Base-by-base conservation (phyloP, 2,329 filamentous ascomycete species). In the Decorospora gaudefroyi region DNA sequence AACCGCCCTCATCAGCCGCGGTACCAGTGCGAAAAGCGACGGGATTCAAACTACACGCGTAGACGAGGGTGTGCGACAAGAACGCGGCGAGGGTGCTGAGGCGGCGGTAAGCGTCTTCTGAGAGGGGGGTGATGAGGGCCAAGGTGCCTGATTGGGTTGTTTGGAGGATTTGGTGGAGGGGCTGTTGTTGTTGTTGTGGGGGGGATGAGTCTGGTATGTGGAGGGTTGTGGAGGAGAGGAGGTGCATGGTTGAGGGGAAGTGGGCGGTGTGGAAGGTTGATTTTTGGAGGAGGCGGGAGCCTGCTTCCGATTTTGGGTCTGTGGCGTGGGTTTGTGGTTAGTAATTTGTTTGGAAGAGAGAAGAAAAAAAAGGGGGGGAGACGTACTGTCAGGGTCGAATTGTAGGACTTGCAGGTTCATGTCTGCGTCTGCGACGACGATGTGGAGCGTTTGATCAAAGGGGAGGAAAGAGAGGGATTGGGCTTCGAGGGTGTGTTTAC, bases 251-350 rank as follows among this genome's bases (percentile, higher is more conserved):
- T 0, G 87, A 86, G 0, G 88, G 83, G 53, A 86, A 80, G 69
- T 96, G 88, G 25, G 89, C 90, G 0, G 88, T 84, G 65, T 91
- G 86, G 74, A 99, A 97, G 46, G 90, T 88, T 39, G 88, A 89
- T 47, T 88, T 85, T 70, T 92, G 89, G 6, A 99, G 80, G 16
- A 99, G 81, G 27, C 91, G 82, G 61, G 91, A 87, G 34, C 93
- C 93, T 44, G 92, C 88, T 22, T 96, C 83, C 5, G 90, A 95
- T 75, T 95, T 95, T 11, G 92, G 92, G 65, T 97, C 91, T 95
- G 57, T 42, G 3, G 8, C 95, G 57, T 42, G 3, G 8, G 7
- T 2, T 19, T 19, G 9, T 8, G n/a, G 35, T 53, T 48, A 42
- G 38, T 18, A 35, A 17, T 9, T n/a, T 27, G 10, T 22, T 10